Conservation (phyloP, 2,329 filamentous ascomycete species). For the Aspergillaceae sp. region DNA sequence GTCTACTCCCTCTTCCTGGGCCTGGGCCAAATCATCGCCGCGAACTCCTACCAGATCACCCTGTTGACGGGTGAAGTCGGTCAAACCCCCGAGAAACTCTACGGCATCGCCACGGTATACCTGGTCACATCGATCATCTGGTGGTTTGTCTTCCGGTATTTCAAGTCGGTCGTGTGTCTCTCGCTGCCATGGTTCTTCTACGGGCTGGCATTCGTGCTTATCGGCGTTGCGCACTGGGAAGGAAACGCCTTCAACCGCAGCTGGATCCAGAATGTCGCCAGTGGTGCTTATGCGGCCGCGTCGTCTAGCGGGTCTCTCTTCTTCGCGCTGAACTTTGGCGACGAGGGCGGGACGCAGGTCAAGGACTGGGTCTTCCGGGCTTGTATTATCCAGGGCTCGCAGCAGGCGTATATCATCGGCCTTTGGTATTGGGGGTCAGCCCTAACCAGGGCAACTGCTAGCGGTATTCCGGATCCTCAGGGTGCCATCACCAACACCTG, state of each 20-base stretch:
- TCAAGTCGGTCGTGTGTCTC: slow-evolving; percentile 51
- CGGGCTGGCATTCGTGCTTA: slow-evolving; percentile 53
- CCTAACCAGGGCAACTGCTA: slow-evolving; percentile 39
- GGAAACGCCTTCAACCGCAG: slow-evolving; percentile 31
- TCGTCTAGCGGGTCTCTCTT: slow-evolving; percentile 56
- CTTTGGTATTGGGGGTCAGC: slow-evolving; percentile 60
- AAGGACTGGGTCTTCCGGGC: slow-evolving; percentile 61
- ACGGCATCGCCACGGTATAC: slow-evolving; percentile 53
- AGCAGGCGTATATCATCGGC: slow-evolving; percentile 56
- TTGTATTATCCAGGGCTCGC: slow-evolving; percentile 57
- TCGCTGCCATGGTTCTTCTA: slow-evolving; percentile 56
- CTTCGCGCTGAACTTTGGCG: slow-evolving; percentile 60
- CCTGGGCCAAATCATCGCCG: slow-evolving; percentile 55
- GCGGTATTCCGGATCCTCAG: slow-evolving; percentile 32
- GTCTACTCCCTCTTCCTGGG: slow-evolving; percentile 55
- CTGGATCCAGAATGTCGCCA: slow-evolving; percentile 54
- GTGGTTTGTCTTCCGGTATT: slow-evolving; percentile 54
- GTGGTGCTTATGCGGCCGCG: slow-evolving; percentile 53
- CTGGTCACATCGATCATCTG: slow-evolving; percentile 50
- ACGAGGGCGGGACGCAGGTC: slow-evolving; percentile 54
- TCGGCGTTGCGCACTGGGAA: slow-evolving; percentile 54
- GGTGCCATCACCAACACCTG: slow-evolving; percentile 35
- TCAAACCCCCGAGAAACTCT: slow-evolving; percentile 51
- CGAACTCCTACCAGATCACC: slow-evolving; percentile 60
- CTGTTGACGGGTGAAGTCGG: slow-evolving; percentile 57